Evolutionary conservation across 345 rosid genomes (phyloP).

Genomic region (Syzygium aqueum): DNA sequence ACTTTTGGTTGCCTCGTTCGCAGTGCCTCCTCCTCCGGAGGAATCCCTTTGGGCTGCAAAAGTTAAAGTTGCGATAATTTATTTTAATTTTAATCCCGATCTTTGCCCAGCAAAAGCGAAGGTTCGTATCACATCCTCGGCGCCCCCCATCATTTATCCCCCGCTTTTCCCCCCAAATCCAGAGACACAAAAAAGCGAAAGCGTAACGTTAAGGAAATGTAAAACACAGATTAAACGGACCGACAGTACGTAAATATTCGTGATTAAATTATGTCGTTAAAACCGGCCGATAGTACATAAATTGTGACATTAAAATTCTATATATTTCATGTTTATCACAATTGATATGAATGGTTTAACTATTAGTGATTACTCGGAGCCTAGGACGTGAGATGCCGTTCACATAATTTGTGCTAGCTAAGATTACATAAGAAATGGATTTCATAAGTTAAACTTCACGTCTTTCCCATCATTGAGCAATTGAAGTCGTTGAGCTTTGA

Average conservation of each 20-base stretch:
- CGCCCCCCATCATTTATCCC: neutral
- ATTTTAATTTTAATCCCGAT: neutral
- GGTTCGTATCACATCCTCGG: neutral
- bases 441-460: neutral
- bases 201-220: neutral
- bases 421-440: accelerated
- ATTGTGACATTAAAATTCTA: neutral
- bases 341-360: neutral
- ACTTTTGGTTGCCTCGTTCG: neutral
- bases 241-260: neutral
- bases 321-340: neutral
- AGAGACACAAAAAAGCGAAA: neutral
- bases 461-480: neutral
- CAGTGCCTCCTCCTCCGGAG: neutral
- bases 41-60: neutral
- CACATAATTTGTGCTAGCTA: accelerated
- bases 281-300: neutral
- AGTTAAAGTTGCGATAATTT: neutral
- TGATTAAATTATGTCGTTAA: neutral
- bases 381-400: neutral
- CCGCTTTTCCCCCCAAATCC: neutral
- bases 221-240: neutral
- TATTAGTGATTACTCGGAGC: neutral
- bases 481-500: accelerated
- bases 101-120: neutral